phyloP scores from a whole-genome alignment of 257 asterid genomes.

The Orobanche coerulescens region DNA sequence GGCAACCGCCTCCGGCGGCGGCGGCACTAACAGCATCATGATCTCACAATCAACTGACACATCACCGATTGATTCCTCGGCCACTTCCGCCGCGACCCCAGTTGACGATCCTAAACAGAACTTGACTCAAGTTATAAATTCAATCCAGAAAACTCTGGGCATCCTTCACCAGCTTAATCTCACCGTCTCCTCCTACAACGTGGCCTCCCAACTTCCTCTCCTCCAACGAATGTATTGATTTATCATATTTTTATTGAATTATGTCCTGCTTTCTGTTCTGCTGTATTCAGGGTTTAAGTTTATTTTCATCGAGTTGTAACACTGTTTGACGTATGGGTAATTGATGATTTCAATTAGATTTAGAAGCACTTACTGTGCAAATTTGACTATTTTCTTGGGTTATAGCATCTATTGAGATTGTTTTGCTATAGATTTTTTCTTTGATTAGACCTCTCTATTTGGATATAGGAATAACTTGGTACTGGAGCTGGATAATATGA shows the following conservation, averaged over 20 bases:
- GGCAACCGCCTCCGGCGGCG: slow-evolving; percentile 3
- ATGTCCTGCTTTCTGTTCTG: background rate
- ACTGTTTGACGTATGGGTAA: background rate
- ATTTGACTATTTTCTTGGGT: background rate
- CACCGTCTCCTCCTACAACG: slow-evolving; percentile 67
- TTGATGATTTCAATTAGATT: background rate
- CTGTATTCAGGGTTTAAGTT: slow-evolving; percentile 5
- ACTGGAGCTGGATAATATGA: slow-evolving; percentile 74
- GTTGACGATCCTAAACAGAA: slow-evolving; percentile 64
- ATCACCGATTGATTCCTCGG: slow-evolving; percentile 58
- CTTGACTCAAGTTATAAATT: slow-evolving; percentile 52
- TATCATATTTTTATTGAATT: background rate
- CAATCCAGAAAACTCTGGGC: slow-evolving; percentile 75
- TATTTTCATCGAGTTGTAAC: background rate
- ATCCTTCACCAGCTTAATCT: slow-evolving; percentile 64
- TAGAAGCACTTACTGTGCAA: background rate
- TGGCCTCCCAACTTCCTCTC: slow-evolving; percentile 61
- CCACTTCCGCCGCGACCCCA: slow-evolving; percentile 30
- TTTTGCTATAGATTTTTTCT: background rate
- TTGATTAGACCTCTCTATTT: background rate
- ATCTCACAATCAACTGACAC: slow-evolving; percentile 45
- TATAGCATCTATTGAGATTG: background rate
- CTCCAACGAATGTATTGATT: slow-evolving; percentile 56
- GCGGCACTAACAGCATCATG: slow-evolving; percentile 4
- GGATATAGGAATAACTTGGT: slow-evolving; percentile 64